Evolutionary conservation across 176 grass and related monocot species (phyloP), one percentile per base, ranked within the genome.

Genomic region (Oryza officinalis): DNA sequence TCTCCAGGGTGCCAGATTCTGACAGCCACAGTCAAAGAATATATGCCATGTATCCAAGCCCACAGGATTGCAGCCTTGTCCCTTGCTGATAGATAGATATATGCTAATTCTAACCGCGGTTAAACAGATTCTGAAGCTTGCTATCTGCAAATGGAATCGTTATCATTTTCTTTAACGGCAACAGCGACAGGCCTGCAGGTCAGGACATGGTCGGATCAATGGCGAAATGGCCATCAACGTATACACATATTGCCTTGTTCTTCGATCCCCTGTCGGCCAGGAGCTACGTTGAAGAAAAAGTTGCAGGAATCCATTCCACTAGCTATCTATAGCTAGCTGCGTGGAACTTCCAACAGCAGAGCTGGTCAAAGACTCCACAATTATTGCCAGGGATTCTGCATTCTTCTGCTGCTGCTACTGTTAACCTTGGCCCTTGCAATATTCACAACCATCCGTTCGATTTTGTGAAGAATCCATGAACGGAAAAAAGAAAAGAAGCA

Each of bases 111-210:
- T 70, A 79, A 57, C 60, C 30, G 77, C 78, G 18, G 59, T 20
- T 41, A 74, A 9, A 26, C 26, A 65, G 83, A 73, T 73, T 73
- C 79, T 32, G 49, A 60, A 50, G 10, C 27, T 18, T 11, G 47
- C 63, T 81, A 35, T 25, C 22, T 25, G 22, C 71, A 81, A 76
- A 81, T 69, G 78, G 78, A 81, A 81, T 70, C 78, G 71, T 76
- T 87, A 66, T 87, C 78, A 46, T 81, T 81, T 80, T 76, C 63
- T 76, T 65, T 69, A 81, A 35, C 32, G 44, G 70, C 47, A 63
- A 43, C 64, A 57, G 23, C 6, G 32, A 28, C 14, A 14, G 28
- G 8, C 5, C 18, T 18, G 15, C 44, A 49, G 71, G 23, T 72
- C 41, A 72, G 25, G 25, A 52, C 27, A 32, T 28, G 35, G 27